Conservation (phyloP, 306 rosid species). For the barrel medic (Medicago truncatula) region DNA sequence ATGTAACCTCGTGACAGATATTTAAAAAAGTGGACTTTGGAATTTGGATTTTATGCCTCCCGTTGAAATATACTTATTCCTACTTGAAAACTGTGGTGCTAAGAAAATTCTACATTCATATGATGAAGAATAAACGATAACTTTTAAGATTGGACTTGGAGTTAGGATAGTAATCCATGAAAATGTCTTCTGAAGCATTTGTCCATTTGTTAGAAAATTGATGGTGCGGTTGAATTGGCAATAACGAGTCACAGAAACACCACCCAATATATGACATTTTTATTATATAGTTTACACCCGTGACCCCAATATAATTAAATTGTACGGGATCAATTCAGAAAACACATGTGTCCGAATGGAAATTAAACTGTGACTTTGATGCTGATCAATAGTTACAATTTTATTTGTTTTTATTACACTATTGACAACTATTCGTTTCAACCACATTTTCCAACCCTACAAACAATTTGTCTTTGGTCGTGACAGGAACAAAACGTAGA, state of each 20-base stretch:
- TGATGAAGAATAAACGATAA: not conserved
- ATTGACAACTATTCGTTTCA: conserved; percentile 16
- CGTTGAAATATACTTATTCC: conserved; percentile 4
- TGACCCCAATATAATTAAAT: conserved; percentile 22
- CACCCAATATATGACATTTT: conserved; percentile 19
- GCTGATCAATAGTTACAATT: conserved; percentile 22
- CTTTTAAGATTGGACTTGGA: conserved; percentile 1
- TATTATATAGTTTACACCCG: conserved; percentile 41
- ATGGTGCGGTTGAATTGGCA: conserved; percentile 30
- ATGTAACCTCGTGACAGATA: conserved; percentile 46
- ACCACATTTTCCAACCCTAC: conserved; percentile 26
- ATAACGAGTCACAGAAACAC: conserved; percentile 36
- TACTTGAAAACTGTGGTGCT: not conserved
- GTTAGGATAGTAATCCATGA: conserved; percentile 4
- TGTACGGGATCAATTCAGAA: conserved; percentile 23
- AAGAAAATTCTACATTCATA: conserved; percentile 20
- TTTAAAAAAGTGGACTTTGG: not conserved
- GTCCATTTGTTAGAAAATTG: conserved; percentile 37
- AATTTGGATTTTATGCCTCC: conserved; percentile 39
- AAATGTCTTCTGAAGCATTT: not conserved
- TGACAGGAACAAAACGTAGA: conserved; percentile 34
- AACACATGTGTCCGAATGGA: conserved; percentile 41
- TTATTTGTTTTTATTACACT: not conserved
- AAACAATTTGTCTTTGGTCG: conserved; percentile 10
- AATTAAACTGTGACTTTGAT: conserved; percentile 8